A percentile compares a stretch with the other conserved stretches of the same genome.
Evolutionary conservation across 192 early-diverging fungal genomes (phyloP).

Genomic region (Ambispora gerdemannii): DNA sequence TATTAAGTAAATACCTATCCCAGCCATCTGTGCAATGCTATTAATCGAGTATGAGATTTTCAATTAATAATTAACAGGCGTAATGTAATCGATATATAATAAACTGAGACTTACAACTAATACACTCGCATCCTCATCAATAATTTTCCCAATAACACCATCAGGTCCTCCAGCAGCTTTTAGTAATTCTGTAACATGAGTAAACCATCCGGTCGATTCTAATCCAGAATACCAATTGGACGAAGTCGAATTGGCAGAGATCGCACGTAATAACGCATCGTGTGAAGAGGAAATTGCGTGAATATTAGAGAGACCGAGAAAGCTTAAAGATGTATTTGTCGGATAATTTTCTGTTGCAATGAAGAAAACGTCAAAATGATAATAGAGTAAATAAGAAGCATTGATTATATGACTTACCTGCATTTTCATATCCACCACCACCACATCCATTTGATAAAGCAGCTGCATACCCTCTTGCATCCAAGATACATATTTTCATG

Average conservation of each 20-base stretch:
- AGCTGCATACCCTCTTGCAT: conserved; percentile 37
- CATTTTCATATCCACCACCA: conserved; percentile 42
- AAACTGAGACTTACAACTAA: conserved; percentile 37
- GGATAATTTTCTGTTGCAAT: conserved; percentile 41
- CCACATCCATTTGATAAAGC: conserved; percentile 38
- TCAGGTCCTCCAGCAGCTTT: conserved; percentile 40
- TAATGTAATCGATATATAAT: background rate
- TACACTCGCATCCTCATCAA: conserved; percentile 35
- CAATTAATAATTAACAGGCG: background rate
- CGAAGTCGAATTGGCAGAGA: conserved; percentile 35
- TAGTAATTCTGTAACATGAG: conserved; percentile 38
- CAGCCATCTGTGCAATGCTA: conserved; percentile 49
- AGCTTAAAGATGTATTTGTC: conserved; percentile 36
- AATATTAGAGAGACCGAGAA: conserved; percentile 39
- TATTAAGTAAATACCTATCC: conserved; percentile 31
- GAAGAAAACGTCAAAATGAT: too few relatives aligned
- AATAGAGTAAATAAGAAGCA: background rate
- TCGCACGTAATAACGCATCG: conserved; percentile 33
- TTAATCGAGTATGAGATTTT: background rate
- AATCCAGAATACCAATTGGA: conserved; percentile 38
- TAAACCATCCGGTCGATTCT: conserved; percentile 43
- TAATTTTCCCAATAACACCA: conserved; percentile 39
- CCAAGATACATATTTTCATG: conserved; percentile 43
- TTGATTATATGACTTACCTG: conserved; percentile 31
- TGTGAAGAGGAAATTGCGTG: conserved; percentile 38